These are phyloP conservation scores for Reutealis trisperma DNA, from an alignment of 345 rosid genomes.

Conservation along the genomic window DNA sequence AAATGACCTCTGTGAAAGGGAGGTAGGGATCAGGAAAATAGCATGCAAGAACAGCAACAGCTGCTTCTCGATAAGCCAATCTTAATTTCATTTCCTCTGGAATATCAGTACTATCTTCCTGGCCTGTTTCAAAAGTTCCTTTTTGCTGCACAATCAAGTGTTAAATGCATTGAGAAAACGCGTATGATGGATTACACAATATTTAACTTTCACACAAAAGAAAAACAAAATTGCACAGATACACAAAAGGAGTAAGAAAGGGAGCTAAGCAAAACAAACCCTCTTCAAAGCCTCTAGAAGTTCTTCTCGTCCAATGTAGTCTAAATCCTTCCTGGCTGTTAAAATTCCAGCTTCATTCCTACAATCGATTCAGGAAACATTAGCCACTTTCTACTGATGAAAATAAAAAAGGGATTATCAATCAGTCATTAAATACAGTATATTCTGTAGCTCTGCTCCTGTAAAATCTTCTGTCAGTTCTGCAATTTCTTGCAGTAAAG, in stretches of 20 bases:
- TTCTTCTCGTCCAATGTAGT: conserved; percentile 83
- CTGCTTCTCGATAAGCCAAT: conserved; percentile 92
- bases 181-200: conserved; percentile 10
- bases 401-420: conserved; percentile 7
- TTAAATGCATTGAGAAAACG: conserved; percentile 24
- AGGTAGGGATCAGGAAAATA: conserved; percentile 75
- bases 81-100: conserved; percentile 85
- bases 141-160: conserved; percentile 64
- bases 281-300: conserved; percentile 90
- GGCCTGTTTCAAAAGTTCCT: conserved; percentile 94
- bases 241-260: background rate
- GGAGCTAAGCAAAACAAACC: conserved; percentile 41
- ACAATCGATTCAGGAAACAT: conserved; percentile 25
- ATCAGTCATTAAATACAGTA: conserved; percentile 51
- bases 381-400: conserved; percentile 18
- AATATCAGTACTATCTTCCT: conserved; percentile 82
- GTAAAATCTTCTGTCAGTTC: conserved; percentile 86
- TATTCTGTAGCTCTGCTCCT: conserved; percentile 96
- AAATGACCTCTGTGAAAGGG: conserved; percentile 66
- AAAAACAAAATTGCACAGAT: background rate
- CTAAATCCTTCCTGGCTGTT: conserved; percentile 93
- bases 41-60: conserved; percentile 93
- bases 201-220: background rate
- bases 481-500: conserved; percentile 73
- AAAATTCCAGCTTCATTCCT: conserved; percentile 99